Evolutionary conservation across 768 basidiomycete genomes (phyloP).

Genomic region (Panellus pusillus): DNA sequence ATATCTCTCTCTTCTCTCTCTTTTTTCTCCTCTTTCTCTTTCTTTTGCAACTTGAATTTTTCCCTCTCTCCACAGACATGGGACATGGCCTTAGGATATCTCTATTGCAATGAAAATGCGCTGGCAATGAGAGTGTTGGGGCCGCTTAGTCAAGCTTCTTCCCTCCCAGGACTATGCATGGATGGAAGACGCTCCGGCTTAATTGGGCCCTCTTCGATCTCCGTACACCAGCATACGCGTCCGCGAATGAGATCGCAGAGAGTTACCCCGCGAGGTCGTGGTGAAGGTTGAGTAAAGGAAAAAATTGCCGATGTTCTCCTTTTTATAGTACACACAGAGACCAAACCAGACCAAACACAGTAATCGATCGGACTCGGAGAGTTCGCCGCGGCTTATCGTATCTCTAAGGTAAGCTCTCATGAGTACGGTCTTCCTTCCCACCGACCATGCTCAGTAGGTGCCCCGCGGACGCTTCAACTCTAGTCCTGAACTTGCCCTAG

Average conservation of each 20-base stretch:
- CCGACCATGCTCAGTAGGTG: slow-evolving; percentile 7
- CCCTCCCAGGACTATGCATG: slow-evolving; percentile 43
- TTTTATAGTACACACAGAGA: not conserved
- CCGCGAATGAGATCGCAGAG: slow-evolving; percentile 37
- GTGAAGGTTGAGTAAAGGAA: slow-evolving; percentile 35
- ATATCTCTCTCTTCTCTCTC: too few relatives aligned
- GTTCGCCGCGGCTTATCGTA: slow-evolving; percentile 9
- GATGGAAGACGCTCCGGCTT: slow-evolving; percentile 72
- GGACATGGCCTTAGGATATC: slow-evolving; percentile 2
- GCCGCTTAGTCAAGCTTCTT: slow-evolving; percentile 76
- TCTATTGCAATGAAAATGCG: slow-evolving; percentile 8
- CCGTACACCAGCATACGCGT: slow-evolving; percentile 56
- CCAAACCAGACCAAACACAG: not conserved
- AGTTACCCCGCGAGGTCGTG: slow-evolving; percentile 54
- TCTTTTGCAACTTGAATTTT: too few relatives aligned
- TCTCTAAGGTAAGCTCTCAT: not conserved
- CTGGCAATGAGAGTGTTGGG: slow-evolving; percentile 44
- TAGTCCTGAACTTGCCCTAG: slow-evolving; percentile 5
- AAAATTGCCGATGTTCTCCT: not conserved
- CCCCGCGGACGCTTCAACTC: not conserved
- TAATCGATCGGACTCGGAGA: too few relatives aligned
- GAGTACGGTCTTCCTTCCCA: not conserved
- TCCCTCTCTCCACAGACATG: too few relatives aligned
- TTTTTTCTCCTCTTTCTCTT: too few relatives aligned
- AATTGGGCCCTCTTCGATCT: slow-evolving; percentile 60